Evolutionary conservation across 441 rosid species (phyloP).

Genomic region (Pelargonium australe): DNA sequence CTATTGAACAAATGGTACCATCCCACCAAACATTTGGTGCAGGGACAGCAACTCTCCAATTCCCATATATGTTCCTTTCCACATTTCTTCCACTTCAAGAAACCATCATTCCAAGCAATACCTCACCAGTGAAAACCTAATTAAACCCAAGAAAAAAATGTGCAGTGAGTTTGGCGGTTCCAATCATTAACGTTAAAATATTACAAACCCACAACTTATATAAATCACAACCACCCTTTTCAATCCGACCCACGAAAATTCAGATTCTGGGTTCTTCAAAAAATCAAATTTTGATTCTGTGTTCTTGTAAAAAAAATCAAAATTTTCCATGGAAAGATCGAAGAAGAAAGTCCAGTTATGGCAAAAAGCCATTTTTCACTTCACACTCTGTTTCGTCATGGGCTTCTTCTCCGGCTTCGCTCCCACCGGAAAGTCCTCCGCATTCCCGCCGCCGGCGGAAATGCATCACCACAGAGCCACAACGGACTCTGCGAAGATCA

Average conservation of each 20-base stretch:
- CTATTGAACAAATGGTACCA: neutral
- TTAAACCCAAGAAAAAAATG: neutral
- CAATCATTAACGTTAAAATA: neutral
- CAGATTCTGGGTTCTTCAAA: neutral
- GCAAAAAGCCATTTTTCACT: constrained; percentile 79
- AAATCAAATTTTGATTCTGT: neutral
- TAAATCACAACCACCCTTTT: neutral
- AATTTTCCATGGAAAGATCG: constrained; percentile 51
- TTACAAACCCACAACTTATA: neutral
- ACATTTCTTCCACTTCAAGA: neutral
- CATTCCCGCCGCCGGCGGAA: neutral
- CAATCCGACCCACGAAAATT: neutral
- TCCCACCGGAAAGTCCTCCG: constrained; percentile 47
- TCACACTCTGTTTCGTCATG: constrained; percentile 75
- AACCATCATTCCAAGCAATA: neutral
- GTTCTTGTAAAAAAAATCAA: neutral
- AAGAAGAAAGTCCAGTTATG: constrained; percentile 68
- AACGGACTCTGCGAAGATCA: neutral
- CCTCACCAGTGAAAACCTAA: neutral
- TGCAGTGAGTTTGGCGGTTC: neutral
- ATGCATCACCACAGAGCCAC: too few species aligned
- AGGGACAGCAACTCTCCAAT: constrained; percentile 5
- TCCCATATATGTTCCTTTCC: constrained; percentile 5
- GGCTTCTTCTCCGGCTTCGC: constrained; percentile 89
- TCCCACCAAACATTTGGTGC: constrained; percentile 3